These are phyloP conservation scores for Spongospora subterranea DNA, from an alignment of 208 protist genomes.

Conservation along the genomic window DNA sequence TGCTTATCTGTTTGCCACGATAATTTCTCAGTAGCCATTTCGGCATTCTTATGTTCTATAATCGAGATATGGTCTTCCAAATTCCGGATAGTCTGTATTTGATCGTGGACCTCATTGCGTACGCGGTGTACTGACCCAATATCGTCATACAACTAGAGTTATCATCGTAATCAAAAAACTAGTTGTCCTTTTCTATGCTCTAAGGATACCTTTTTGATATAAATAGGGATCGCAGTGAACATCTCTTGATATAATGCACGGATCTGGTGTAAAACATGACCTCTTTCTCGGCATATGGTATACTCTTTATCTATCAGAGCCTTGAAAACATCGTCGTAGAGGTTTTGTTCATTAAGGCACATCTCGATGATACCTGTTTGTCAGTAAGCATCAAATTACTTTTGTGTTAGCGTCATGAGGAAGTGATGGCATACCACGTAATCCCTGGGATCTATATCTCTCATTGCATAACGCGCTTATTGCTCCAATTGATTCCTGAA, in stretches of 20 bases:
- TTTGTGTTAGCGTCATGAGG: background rate
- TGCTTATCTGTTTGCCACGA: background rate
- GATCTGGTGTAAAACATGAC: background rate
- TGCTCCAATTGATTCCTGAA: background rate
- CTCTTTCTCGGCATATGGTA: background rate
- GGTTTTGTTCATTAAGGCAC: slow-evolving; percentile 17
- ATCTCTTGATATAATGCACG: slow-evolving; percentile 23
- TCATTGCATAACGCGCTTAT: background rate
- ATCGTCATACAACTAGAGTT: background rate
- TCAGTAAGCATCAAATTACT: background rate
- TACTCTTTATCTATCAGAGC: background rate
- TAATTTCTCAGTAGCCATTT: background rate
- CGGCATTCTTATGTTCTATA: background rate
- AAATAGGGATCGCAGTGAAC: background rate
- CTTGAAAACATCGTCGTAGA: slow-evolving; percentile 30
- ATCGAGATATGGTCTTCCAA: background rate
- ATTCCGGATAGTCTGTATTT: background rate
- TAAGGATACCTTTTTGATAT: slow-evolving; percentile 4
- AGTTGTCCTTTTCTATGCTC: no score
- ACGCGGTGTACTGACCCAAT: background rate
- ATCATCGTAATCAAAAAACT: background rate
- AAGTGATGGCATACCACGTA: background rate
- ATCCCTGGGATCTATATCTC: background rate
- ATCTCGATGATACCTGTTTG: slow-evolving; percentile 1
- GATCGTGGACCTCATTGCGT: background rate